Evolutionary conservation across 2,329 filamentous ascomycete species (phyloP).

Genomic region (Epichloe brachyelytri): DNA sequence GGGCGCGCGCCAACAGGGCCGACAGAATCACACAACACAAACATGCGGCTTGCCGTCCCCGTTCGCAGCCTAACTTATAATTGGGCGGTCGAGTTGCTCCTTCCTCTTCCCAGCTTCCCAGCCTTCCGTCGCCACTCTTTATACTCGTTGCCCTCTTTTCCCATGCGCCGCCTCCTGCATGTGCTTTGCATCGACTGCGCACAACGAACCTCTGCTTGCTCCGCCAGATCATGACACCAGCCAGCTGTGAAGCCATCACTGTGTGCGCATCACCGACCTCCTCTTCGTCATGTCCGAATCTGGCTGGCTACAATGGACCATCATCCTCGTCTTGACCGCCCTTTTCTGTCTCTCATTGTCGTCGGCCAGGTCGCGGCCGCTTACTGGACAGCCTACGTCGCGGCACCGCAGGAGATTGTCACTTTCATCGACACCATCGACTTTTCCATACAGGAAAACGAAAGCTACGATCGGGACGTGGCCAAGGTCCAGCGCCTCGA

Average conservation of each 20-base stretch:
- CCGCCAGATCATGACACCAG: conserved; percentile 5
- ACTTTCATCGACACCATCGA: conserved; percentile 48
- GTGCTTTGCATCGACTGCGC: conserved; percentile 1
- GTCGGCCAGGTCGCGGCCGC: conserved; percentile 37
- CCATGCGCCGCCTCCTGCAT: conserved; percentile 1
- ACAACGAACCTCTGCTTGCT: not conserved
- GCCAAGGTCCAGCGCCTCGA: conserved; percentile 44
- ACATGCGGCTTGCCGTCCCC: conserved; percentile 1
- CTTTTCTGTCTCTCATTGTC: conserved; percentile 42
- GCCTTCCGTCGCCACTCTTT: conserved; percentile 1
- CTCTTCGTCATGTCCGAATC: conserved; percentile 35
- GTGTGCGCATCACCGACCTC: conserved; percentile 10
- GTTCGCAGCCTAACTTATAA: conserved; percentile 1
- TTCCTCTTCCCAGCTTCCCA: conserved; percentile 3
- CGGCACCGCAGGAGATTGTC: conserved; percentile 43
- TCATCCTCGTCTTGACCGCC: conserved; percentile 45
- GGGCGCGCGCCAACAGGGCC: too few relatives aligned
- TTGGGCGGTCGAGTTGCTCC: conserved; percentile 3
- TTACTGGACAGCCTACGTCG: conserved; percentile 42
- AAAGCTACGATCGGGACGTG: conserved; percentile 49
- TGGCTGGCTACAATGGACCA: conserved; percentile 41
- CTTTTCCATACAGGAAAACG: conserved; percentile 50
- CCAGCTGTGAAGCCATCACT: conserved; percentile 7
- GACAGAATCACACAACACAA: conserved; percentile 1
- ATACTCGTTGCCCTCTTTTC: not conserved